Conservation (phyloP, 257 asterid species). For the Solanum arcanum region DNA sequence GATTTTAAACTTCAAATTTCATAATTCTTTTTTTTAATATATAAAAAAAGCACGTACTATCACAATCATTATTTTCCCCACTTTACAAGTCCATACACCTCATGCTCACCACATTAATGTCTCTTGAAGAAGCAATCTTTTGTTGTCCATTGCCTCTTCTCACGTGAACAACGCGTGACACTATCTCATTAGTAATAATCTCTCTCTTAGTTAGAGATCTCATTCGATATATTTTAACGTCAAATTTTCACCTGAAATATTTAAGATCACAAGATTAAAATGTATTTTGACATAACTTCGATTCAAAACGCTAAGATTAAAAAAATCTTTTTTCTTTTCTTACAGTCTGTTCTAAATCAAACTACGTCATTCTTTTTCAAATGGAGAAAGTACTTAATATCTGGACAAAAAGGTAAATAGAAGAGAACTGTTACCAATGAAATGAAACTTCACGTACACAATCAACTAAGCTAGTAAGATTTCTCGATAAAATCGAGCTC, state of each 20-base stretch:
- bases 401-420: not conserved
- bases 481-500: no score
- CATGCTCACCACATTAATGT: not conserved
- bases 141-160: not conserved
- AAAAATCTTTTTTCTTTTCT: no score
- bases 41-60: no score
- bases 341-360: accelerated
- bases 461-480: no score
- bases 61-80: not conserved
- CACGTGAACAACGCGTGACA: not conserved
- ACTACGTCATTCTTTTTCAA: no score
- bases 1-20: no score
- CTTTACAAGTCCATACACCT: not conserved
- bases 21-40: no score
- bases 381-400: no score
- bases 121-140: not conserved
- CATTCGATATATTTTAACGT: no score
- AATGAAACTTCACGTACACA: not conserved
- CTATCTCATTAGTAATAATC: not conserved
- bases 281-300: no score
- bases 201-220: not conserved
- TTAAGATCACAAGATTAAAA: no score
- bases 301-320: no score
- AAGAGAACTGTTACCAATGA: not conserved
- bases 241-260: accelerated